Conservation (phyloP, 2,329 filamentous ascomycete species). For the Diaporthe ilicicola region DNA sequence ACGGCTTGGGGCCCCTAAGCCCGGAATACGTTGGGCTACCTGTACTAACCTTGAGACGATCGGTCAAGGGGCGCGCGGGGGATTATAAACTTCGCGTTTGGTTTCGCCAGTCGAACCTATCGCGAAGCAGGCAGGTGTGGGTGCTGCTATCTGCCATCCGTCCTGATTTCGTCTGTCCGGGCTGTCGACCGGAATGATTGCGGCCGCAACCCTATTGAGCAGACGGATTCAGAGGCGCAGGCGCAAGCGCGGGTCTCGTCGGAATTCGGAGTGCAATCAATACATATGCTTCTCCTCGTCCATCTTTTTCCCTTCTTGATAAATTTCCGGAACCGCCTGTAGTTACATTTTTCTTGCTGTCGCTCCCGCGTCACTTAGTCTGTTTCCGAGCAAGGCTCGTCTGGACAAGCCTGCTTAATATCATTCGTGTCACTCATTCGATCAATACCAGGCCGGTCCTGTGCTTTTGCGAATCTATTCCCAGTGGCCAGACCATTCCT, state of each 20-base stretch:
- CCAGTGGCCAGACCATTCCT: conserved; percentile 3
- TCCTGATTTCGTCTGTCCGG: conserved; percentile 6
- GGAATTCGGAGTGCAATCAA: conserved; percentile 16
- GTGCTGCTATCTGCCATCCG: conserved; percentile 10
- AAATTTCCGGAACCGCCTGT: neutral
- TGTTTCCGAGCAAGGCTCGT: conserved; percentile 24
- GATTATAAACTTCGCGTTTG: conserved; percentile 21
- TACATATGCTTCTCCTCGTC: conserved; percentile 11
- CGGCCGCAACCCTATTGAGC: conserved; percentile 10
- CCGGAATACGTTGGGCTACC: neutral
- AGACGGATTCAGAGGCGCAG: conserved; percentile 3
- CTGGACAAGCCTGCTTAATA: conserved; percentile 1
- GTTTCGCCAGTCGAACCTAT: conserved; percentile 17
- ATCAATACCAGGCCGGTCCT: conserved; percentile 5
- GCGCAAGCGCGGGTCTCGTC: conserved; percentile 16
- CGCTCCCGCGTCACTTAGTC: conserved; percentile 12
- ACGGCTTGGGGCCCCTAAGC: neutral
- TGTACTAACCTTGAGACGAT: conserved; percentile 6
- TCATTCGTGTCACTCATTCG: conserved; percentile 26
- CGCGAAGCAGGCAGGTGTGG: conserved; percentile 15
- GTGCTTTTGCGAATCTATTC: neutral
- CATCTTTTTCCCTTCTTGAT: neutral
- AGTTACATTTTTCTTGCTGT: conserved; percentile 10
- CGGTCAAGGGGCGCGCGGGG: conserved; percentile 3
- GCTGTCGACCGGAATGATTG: conserved; percentile 15